These are phyloP conservation scores for Aschersonia sp. DNA, from an alignment of 2,329 filamentous ascomycete genomes.

Conservation along the genomic window DNA sequence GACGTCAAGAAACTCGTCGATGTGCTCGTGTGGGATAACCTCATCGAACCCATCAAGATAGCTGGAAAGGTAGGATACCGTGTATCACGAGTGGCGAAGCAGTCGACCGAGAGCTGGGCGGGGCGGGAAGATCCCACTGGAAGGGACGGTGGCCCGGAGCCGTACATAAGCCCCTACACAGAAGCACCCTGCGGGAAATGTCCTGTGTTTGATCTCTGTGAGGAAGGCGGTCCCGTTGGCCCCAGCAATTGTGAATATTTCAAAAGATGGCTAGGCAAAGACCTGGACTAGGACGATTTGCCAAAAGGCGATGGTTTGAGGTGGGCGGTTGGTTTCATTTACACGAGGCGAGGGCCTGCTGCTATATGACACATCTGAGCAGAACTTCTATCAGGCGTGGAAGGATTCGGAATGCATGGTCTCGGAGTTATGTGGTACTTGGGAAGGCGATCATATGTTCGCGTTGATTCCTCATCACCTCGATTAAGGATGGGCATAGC, in stretches of 20 bases:
- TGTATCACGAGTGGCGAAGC: slow-evolving; percentile 32
- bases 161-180: slow-evolving; percentile 57
- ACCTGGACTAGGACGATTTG: slow-evolving; percentile 7
- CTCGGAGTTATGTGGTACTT: not conserved
- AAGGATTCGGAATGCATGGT: not conserved
- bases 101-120: slow-evolving; percentile 25
- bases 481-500: not conserved
- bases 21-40: slow-evolving; percentile 77
- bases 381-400: too few relatives aligned
- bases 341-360: too few relatives aligned
- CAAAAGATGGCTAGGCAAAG: slow-evolving; percentile 57
- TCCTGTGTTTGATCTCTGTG: slow-evolving; percentile 85
- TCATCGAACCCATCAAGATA: slow-evolving; percentile 51
- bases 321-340: too few relatives aligned
- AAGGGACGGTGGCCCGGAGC: slow-evolving; percentile 23
- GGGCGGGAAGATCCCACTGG: slow-evolving; percentile 21
- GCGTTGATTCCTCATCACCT: not conserved
- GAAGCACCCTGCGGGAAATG: slow-evolving; percentile 85
- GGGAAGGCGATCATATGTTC: not conserved
- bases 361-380: too few relatives aligned
- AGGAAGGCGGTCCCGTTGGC: slow-evolving; percentile 79
- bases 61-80: slow-evolving; percentile 37
- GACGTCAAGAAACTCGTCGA: slow-evolving; percentile 80
- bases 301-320: not conserved
- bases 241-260: slow-evolving; percentile 89